These are phyloP conservation scores for Trichomonas tenax DNA, from an alignment of 208 protist genomes.

Conservation along the genomic window DNA sequence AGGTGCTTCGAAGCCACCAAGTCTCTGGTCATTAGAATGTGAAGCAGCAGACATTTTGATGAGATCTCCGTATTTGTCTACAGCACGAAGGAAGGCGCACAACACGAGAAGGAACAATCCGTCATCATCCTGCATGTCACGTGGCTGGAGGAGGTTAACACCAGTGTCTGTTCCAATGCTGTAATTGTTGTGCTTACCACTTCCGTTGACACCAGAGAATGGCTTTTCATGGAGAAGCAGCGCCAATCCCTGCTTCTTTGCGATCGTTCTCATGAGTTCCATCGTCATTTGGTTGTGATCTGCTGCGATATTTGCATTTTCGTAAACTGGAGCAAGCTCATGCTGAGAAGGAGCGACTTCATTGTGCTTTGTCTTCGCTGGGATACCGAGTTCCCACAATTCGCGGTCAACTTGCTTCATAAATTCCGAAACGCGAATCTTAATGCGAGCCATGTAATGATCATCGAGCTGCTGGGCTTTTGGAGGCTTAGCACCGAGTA, in stretches of 20 bases:
- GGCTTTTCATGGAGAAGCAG: constrained; percentile 66
- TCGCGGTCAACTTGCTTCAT: constrained; percentile 40
- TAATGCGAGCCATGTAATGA: constrained; percentile 54
- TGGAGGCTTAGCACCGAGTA: constrained; percentile 45
- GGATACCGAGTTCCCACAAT: constrained; percentile 56
- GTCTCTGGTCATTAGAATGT: constrained; percentile 54
- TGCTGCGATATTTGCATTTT: constrained; percentile 35
- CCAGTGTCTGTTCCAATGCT: constrained; percentile 45
- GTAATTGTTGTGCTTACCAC: constrained; percentile 70
- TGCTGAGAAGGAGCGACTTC: constrained; percentile 63
- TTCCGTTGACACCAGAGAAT: constrained; percentile 53
- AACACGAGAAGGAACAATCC: constrained; percentile 36
- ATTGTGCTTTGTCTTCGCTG: constrained; percentile 55
- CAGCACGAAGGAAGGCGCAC: constrained; percentile 39
- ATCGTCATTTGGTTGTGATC: constrained; percentile 50
- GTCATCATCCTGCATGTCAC: neutral
- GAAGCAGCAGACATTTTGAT: constrained; percentile 47
- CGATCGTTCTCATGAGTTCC: constrained; percentile 43
- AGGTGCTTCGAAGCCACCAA: constrained; percentile 62
- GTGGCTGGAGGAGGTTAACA: constrained; percentile 39
- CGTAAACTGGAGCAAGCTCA: constrained; percentile 61
- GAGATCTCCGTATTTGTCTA: constrained; percentile 54
- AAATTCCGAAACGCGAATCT: constrained; percentile 30
- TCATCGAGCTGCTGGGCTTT: constrained; percentile 56
- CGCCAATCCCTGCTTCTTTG: constrained; percentile 45